Percentiles rank a stretch among this genome's conserved stretches.
Conservation (phyloP, 2,329 filamentous ascomycete genomes). For the Penicillium expansum region DNA sequence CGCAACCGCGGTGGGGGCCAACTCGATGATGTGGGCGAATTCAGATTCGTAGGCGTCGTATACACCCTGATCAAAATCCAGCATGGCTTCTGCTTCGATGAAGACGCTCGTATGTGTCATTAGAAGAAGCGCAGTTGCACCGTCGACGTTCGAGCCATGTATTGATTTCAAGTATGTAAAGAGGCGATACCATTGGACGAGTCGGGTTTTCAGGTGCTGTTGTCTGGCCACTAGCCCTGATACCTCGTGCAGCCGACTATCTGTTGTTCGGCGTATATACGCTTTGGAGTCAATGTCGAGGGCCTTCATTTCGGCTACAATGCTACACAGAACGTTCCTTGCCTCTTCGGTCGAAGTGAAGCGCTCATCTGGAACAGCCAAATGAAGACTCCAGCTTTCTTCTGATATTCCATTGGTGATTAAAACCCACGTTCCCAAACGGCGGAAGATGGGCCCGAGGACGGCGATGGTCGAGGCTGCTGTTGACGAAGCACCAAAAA, state of each 20-base stretch:
- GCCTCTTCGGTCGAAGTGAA: slow-evolving; percentile 13
- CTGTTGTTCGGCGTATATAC: background rate
- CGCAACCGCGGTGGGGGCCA: slow-evolving; percentile 11
- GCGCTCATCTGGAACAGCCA: background rate
- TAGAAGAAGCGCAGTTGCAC: slow-evolving; percentile 5
- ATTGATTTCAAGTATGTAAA: background rate
- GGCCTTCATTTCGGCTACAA: slow-evolving; percentile 18
- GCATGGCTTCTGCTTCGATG: slow-evolving; percentile 15
- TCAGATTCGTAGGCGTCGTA: slow-evolving; percentile 16
- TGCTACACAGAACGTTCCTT: slow-evolving; percentile 13
- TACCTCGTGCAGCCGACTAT: background rate
- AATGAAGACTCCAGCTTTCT: background rate
- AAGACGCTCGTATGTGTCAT: slow-evolving; percentile 19
- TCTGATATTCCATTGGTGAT: slow-evolving; percentile 1
- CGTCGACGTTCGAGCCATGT: background rate
- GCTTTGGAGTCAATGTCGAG: slow-evolving; percentile 13
- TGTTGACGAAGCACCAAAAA: slow-evolving; percentile 1
- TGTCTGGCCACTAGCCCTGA: slow-evolving; percentile 1
- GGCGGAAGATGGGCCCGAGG: slow-evolving; percentile 15
- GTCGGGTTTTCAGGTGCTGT: background rate
- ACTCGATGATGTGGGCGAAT: slow-evolving; percentile 14
- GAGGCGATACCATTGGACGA: background rate
- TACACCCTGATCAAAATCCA: slow-evolving; percentile 11
- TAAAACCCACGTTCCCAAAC: slow-evolving; percentile 12
- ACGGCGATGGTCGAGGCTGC: background rate